phyloP scores from a whole-genome alignment of 2,329 filamentous ascomycete species.

The Fusarium abutilonis region DNA sequence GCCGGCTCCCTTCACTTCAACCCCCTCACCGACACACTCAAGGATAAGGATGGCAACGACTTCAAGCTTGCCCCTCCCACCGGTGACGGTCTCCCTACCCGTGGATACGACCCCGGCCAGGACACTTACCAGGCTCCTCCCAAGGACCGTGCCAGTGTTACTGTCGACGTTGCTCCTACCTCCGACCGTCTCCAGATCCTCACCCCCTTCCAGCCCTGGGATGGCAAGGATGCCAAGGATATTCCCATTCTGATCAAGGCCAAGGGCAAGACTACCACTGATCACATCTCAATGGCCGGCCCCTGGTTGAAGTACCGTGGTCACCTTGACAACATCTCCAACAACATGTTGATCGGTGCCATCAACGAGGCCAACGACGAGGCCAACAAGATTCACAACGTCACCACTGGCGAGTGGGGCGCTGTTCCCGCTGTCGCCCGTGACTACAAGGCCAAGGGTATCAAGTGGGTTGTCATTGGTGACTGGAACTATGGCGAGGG shows the following conservation, averaged over 20 bases:
- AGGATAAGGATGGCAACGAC: slow-evolving; percentile 95
- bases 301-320: slow-evolving; percentile 99
- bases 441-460: slow-evolving; percentile 97
- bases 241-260: slow-evolving; percentile 97
- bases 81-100: slow-evolving; percentile 80
- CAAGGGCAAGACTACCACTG: slow-evolving; percentile 96
- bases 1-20: slow-evolving; percentile 92
- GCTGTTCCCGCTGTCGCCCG: slow-evolving; percentile 93
- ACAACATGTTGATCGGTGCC: slow-evolving; percentile 99
- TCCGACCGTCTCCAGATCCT: slow-evolving; percentile 96
- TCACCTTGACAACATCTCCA: slow-evolving; percentile 98
- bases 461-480: slow-evolving; percentile 97
- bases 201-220: slow-evolving; percentile 84
- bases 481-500: slow-evolving; percentile 99
- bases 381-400: slow-evolving; percentile 97
- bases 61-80: slow-evolving; percentile 85
- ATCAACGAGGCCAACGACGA: slow-evolving; percentile 96
- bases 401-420: slow-evolving; percentile 82
- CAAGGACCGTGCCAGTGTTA: slow-evolving; percentile 75
- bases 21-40: slow-evolving; percentile 89
- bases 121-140: slow-evolving; percentile 98
- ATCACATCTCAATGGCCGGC: slow-evolving; percentile 96
- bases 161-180: slow-evolving; percentile 83
- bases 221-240: slow-evolving; percentile 87
- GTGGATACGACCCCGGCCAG: slow-evolving; percentile 88